A percentile compares a stretch with the other conserved stretches of the same genome.
Evolutionary conservation across 2,329 filamentous ascomycete genomes (phyloP).

Genomic region (Neofusicoccum kwambonambiense): DNA sequence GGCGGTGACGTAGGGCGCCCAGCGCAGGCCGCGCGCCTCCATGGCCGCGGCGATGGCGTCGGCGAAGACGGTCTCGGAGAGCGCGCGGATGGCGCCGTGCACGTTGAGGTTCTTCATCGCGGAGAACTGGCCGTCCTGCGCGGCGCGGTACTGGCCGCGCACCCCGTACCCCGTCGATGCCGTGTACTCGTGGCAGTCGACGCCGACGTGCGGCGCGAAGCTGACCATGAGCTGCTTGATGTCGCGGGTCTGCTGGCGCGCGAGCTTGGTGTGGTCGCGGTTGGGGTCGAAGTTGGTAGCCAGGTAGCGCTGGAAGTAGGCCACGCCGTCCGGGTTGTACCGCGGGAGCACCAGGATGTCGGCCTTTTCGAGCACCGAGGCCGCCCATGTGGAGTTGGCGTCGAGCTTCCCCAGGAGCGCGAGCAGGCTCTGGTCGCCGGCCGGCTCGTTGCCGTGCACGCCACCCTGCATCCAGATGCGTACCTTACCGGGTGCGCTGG

Average conservation of each 20-base stretch:
- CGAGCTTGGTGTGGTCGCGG: conserved; percentile 38
- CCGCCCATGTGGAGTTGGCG: conserved; percentile 32
- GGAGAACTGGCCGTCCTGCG: conserved; percentile 33
- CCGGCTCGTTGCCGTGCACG: conserved; percentile 40
- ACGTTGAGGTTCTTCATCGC: conserved; percentile 40
- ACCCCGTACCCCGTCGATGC: conserved; percentile 27
- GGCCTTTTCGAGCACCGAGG: conserved; percentile 30
- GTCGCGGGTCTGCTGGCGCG: conserved; percentile 34
- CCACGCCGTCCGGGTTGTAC: conserved; percentile 39
- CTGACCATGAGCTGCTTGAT: conserved; percentile 33
- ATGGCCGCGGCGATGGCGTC: conserved; percentile 32
- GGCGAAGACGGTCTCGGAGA: conserved; percentile 35
- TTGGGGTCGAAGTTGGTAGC: conserved; percentile 40
- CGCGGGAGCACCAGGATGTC: conserved; percentile 37
- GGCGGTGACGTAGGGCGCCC: conserved; percentile 36
- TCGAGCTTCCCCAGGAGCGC: conserved; percentile 37
- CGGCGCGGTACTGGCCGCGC: not conserved
- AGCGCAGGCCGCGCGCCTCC: conserved; percentile 28
- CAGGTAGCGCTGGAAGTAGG: conserved; percentile 36
- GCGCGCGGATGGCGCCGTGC: conserved; percentile 31
- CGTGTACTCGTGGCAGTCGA: conserved; percentile 39
- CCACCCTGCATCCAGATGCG: conserved; percentile 38
- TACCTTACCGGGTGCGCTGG: conserved; percentile 28
- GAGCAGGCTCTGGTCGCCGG: conserved; percentile 36
- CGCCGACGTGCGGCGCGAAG: conserved; percentile 34